Conservation (phyloP, 805 yeast species). For the Clavispora carvajalis region DNA sequence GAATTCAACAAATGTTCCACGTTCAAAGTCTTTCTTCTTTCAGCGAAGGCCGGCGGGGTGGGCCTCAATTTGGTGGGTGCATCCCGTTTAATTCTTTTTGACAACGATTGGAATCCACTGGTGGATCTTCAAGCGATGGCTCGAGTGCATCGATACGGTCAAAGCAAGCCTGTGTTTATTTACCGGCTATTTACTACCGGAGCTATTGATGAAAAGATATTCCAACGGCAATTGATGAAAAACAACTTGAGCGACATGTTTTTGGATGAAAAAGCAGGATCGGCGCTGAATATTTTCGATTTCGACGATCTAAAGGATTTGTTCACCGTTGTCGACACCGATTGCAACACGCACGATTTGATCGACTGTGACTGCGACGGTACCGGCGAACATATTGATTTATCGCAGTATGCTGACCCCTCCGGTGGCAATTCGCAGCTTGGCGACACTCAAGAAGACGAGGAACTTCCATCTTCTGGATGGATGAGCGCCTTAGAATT, state of each 20-base stretch:
- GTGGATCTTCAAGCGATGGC: conserved; percentile 94
- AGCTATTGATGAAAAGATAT: conserved; percentile 88
- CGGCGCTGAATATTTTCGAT: conserved; percentile 65
- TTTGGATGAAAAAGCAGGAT: conserved; percentile 33
- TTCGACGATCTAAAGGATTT: conserved; percentile 65
- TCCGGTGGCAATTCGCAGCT: conserved; percentile 3
- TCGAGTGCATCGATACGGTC: conserved; percentile 92
- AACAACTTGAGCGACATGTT: conserved; percentile 72
- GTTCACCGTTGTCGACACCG: conserved; percentile 52
- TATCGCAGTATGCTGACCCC: background rate
- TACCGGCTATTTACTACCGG: conserved; percentile 86
- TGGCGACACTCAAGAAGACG: conserved; percentile 7
- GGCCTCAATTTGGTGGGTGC: conserved; percentile 92
- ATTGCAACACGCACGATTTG: conserved; percentile 73
- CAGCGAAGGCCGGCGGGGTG: conserved; percentile 91
- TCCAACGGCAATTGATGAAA: conserved; percentile 87
- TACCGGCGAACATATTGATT: conserved; percentile 36
- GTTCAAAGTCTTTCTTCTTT: conserved; percentile 58
- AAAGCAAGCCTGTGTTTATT: conserved; percentile 66
- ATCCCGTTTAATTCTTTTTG: conserved; percentile 75
- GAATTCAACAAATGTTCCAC: conserved; percentile 53
- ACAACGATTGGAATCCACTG: conserved; percentile 97
- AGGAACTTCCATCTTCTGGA: conserved; percentile 8
- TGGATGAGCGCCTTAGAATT: conserved; percentile 59
- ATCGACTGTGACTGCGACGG: conserved; percentile 62